Base-by-base conservation (phyloP, 805 yeast species). In the Starmerella sp. region DNA sequence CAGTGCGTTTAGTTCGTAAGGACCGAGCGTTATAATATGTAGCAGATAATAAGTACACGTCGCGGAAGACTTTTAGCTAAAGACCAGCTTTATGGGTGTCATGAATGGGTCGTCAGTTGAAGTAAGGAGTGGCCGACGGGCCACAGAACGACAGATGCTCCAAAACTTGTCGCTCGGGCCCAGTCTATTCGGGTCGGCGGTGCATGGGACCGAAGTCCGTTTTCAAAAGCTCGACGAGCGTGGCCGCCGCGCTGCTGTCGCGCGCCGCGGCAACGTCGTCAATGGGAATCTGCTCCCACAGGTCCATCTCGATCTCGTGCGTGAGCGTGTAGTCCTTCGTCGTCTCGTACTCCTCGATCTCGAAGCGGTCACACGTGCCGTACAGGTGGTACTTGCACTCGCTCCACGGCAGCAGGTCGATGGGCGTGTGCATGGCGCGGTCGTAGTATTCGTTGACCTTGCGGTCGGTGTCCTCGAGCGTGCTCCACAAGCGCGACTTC, bases 311-410 rank as follows among this genome's bases (percentile, higher is more conserved):
- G 14, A 42, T 35, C 34, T 31, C 47, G 15, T 55, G 58, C 5
- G 44, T 17, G 6, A 15, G 17, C 22, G 58, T 52, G n/a, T 35
- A 41, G 39, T 46, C 38, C 17, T 46, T 39, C 10, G 60, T 47
- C 9, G 52, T 29, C 35, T 52, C 49, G 31, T 48, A 53, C 48
- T 63, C 62, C 30, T 45, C 53, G 22, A 43, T 34, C 30, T 56
- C 50, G 30, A 47, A 28, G 28, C 38, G 30, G 32, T 42, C 55
- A 47, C 62, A 62, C 7, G 63, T 61, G 6, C 53, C 62, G 14
- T 46, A 52, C 14, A 32, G 52, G 4, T 35, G n/a, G n/a, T 41
- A 41, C 14, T 53, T n/a, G 35, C 52, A 48, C 13, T 37, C 47
- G 22, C 14, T 35, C 36, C 30, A 29, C 41, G 35, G 30, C 47